Base-by-base conservation (phyloP, 2,329 filamentous ascomycete genomes). In the Xylariales sp. region DNA sequence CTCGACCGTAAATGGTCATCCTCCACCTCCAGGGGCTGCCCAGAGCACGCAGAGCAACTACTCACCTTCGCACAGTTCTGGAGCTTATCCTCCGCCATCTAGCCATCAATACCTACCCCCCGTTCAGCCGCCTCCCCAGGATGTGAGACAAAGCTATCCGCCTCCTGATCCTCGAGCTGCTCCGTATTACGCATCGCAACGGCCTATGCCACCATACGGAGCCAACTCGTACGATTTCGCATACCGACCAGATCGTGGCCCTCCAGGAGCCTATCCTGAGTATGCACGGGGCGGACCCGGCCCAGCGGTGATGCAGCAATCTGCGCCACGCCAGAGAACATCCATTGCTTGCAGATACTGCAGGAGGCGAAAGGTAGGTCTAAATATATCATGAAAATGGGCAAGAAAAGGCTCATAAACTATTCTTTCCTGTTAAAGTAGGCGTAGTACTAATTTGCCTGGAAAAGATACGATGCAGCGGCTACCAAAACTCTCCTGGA, bases 381-480 rank as follows among this genome's bases (percentile, higher is more conserved):
- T 14, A n/a, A n/a, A n/a, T n/a, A n/a, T n/a, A n/a, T 21, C 19
- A 21, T 7, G 12, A 20, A 30, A 38, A 20, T 31, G 28, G 19
- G 27, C 6, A 50, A 32, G 54, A 46, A 27, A 19, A 29, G 25
- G 34, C 28, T 10, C 12, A n/a, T 21, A 34, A 42, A 51, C 60
- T 46, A 63, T 41, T 27, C 28, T 25, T 29, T 16, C 28, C 14
- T 41, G n/a, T n/a, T n/a, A n/a, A n/a, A n/a, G n/a, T n/a, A n/a
- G n/a, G n/a, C n/a, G n/a, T n/a, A n/a, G n/a, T n/a, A n/a, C n/a
- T n/a, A n/a, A n/a, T n/a, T n/a, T n/a, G n/a, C n/a, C n/a, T n/a
- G n/a, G n/a, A n/a, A n/a, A n/a, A 79, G 75, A 80, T 80, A 45
- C 73, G 76, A 25, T 80, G 76, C 61, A 79, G 74, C 43, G 76